Base-by-base conservation (phyloP, 805 yeast genomes). In the Geotrichum ghanense region DNA sequence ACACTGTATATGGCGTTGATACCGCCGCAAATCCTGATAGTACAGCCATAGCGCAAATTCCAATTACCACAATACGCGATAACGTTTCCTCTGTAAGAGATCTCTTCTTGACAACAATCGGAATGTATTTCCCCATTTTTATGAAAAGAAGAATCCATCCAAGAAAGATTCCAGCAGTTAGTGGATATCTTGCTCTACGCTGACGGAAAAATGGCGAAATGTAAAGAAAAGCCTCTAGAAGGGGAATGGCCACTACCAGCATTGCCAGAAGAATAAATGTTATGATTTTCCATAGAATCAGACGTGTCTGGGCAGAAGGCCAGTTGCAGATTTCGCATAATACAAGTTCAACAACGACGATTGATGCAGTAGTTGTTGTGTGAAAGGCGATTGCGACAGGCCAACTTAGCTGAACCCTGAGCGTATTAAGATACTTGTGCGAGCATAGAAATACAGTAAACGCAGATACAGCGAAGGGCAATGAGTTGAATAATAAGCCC, bases 21-120 rank as follows among this genome's bases (percentile, higher is more conserved):
- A 69, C 67, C 7, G 70, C 59, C 9, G 69, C 68, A 37, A 69
- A 53, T 2, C 72, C 73, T 16, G 70, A 61, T 27, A 68, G 52
- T 4, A 60, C 48, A 1, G 70, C 71, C 70, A 68, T 68, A 17
- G 64, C 53, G 1, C 70, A 58, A 27, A 69, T 61, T 12, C 73
- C 73, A n/a, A 64, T 50, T 35, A 69, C 56, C 17, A 67, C 67
- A 9, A 68, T 57, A 23, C 66, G 46, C 5, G 68, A 62, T 7
- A 66, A 56, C 21, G 55, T 49, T 45, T 53, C 51, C 31, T 59
- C 57, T 21, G 37, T 47, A 34, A 54, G 44, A 25, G 50, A 44
- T 42, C 44, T 39, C 14, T 48, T 48, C 40, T 22, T 14, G 21
- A 25, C n/a, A 3, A 41, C 51, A 23, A 56, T 43, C 7, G 65